phyloP scores from a whole-genome alignment of 2,329 filamentous ascomycete species.

The Aspergillus versicolor region DNA sequence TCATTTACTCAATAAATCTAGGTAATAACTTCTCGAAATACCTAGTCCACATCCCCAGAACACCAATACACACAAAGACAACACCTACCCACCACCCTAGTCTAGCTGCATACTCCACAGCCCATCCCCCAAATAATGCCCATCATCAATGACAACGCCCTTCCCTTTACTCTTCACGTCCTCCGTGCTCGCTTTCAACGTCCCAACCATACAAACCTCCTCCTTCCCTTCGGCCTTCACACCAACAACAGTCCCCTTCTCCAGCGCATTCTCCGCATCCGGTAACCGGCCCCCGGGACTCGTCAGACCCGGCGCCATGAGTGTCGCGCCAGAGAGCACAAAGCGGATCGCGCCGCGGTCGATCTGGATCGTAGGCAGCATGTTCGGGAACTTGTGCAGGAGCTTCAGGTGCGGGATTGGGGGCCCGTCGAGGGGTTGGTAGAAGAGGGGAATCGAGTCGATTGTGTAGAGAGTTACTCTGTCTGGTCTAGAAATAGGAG shows the following conservation, averaged over 20 bases:
- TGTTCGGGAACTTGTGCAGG: slow-evolving; percentile 83
- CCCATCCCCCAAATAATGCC: slow-evolving; percentile 91
- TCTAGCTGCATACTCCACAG: slow-evolving; percentile 73
- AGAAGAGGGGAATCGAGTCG: slow-evolving; percentile 78
- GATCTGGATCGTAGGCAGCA: slow-evolving; percentile 82
- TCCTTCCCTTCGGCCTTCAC: slow-evolving; percentile 92
- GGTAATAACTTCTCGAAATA: neutral
- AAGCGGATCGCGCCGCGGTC: slow-evolving; percentile 96
- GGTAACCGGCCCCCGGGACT: slow-evolving; percentile 79
- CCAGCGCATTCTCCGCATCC: slow-evolving; percentile 60
- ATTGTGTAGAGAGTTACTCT: slow-evolving; percentile 85
- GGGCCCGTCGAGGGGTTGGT: slow-evolving; percentile 74
- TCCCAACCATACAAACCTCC: slow-evolving; percentile 83
- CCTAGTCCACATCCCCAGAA: neutral
- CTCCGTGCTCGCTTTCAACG: slow-evolving; percentile 78
- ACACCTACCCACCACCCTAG: slow-evolving; percentile 33
- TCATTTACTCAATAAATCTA: slow-evolving; percentile 11
- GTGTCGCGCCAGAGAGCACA: slow-evolving; percentile 85
- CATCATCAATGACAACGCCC: slow-evolving; percentile 88
- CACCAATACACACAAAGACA: neutral
- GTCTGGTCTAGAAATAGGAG: slow-evolving; percentile 57
- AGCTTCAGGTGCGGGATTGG: slow-evolving; percentile 85
- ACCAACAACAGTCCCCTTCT: slow-evolving; percentile 80
- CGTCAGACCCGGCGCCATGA: slow-evolving; percentile 95
- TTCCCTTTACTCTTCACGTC: slow-evolving; percentile 95